These are phyloP conservation scores for Penicillium sp. DNA, from an alignment of 2,329 filamentous ascomycete genomes.

Conservation along the genomic window DNA sequence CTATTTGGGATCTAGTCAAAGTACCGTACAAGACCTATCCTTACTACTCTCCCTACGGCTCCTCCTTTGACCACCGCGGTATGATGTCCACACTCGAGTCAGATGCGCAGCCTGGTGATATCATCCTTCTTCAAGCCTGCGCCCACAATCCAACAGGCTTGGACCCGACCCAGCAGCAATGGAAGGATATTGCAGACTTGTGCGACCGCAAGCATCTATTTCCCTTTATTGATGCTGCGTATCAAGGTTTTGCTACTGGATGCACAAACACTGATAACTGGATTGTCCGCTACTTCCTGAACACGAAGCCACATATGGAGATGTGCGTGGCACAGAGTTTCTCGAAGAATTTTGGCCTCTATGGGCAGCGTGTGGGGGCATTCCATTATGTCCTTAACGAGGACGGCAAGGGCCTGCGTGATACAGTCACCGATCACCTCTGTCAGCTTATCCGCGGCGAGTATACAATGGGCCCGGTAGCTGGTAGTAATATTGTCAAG, in stretches of 20 bases:
- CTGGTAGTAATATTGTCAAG: constrained; percentile 83
- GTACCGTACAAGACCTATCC: constrained; percentile 82
- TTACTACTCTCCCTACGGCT: constrained; percentile 75
- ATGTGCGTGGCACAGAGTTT: constrained; percentile 64
- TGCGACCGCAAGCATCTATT: constrained; percentile 83
- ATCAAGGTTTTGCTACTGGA: constrained; percentile 95
- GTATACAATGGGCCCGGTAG: constrained; percentile 68
- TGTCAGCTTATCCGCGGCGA: constrained; percentile 44
- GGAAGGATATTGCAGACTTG: constrained; percentile 81
- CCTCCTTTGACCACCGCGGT: constrained; percentile 48
- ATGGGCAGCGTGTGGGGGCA: constrained; percentile 92
- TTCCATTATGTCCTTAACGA: constrained; percentile 67
- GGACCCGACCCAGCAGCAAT: constrained; percentile 89
- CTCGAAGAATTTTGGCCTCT: constrained; percentile 75
- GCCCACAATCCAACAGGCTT: constrained; percentile 98
- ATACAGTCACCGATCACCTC: no score
- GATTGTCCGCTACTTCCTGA: constrained; percentile 88
- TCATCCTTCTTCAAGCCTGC: constrained; percentile 90
- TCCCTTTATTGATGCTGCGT: constrained; percentile 96
- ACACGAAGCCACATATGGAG: constrained; percentile 73
- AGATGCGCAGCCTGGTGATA: constrained; percentile 76
- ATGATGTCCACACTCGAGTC: constrained; percentile 79
- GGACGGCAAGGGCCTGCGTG: constrained; percentile 32
- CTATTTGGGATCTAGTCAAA: constrained; percentile 79
- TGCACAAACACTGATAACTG: constrained; percentile 82